Conservation (phyloP, 805 yeast species). For the Barnettozyma botsteinii region DNA sequence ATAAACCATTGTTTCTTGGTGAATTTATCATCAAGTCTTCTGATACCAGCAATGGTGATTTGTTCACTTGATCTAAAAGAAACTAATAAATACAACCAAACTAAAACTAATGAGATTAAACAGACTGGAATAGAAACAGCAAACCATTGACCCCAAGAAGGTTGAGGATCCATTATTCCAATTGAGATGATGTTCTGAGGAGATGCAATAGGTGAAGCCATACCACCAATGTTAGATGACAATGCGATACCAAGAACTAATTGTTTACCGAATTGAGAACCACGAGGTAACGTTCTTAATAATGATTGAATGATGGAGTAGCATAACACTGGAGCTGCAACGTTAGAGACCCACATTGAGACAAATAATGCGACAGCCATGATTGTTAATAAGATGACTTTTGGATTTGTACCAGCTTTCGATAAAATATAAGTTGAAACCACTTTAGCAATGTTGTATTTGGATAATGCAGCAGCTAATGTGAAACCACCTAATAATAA, state of each 20-base stretch:
- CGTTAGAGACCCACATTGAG: slow-evolving; percentile 95
- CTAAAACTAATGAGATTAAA: slow-evolving; percentile 49
- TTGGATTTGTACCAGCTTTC: slow-evolving; percentile 82
- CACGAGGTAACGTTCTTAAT: slow-evolving; percentile 74
- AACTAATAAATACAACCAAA: slow-evolving; percentile 68
- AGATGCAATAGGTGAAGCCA: slow-evolving; percentile 95
- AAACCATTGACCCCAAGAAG: slow-evolving; percentile 94
- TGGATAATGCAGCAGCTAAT: slow-evolving; percentile 89
- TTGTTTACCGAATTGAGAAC: slow-evolving; percentile 74
- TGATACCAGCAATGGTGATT: slow-evolving; percentile 41
- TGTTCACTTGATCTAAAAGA: slow-evolving; percentile 54
- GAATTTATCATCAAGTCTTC: slow-evolving; percentile 58
- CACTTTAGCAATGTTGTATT: slow-evolving; percentile 81
- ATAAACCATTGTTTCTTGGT: slow-evolving; percentile 73
- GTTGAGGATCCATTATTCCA: slow-evolving; percentile 77
- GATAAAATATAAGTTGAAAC: slow-evolving; percentile 78
- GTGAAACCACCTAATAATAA: slow-evolving; percentile 90
- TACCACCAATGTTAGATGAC: slow-evolving; percentile 92
- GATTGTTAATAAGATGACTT: slow-evolving; percentile 65
- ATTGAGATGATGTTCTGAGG: slow-evolving; percentile 94
- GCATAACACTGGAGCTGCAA: slow-evolving; percentile 94
- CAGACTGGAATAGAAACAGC: slow-evolving; percentile 80
- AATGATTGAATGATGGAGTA: slow-evolving; percentile 89
- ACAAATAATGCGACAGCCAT: slow-evolving; percentile 84
- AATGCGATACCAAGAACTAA: slow-evolving; percentile 86